These are phyloP conservation scores for Tolypocladium endophyticum DNA, from an alignment of 2,329 filamentous ascomycete species.

Conservation along the genomic window DNA sequence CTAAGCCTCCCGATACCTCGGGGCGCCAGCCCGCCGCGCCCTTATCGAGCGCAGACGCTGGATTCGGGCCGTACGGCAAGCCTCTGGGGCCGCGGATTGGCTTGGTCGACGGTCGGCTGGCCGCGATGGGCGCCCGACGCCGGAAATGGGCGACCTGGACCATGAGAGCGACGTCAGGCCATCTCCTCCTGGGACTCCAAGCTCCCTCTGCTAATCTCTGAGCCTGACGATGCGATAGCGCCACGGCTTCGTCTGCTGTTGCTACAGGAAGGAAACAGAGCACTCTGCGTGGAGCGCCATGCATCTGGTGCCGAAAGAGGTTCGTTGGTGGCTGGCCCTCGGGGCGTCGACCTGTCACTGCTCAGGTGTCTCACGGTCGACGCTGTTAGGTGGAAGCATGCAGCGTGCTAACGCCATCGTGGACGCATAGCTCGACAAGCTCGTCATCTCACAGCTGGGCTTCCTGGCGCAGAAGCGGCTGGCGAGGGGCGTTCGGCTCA, in stretches of 20 bases:
- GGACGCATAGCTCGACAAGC: slow-evolving; percentile 72
- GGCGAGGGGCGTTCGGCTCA: slow-evolving; percentile 77
- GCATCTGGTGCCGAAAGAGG: slow-evolving; percentile 40
- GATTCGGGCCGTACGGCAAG: neutral
- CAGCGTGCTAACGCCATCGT: neutral
- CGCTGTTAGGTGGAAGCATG: too few relatives aligned
- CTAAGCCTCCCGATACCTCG: neutral
- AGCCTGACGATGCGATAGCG: neutral
- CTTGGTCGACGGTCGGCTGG: neutral
- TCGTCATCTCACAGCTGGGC: slow-evolving; percentile 82
- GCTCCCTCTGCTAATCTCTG: neutral
- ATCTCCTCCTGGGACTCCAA: neutral
- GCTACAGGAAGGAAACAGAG: neutral
- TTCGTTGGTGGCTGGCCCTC: slow-evolving; percentile 13
- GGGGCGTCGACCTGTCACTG: neutral
- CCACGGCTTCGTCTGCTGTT: neutral
- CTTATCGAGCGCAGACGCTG: neutral
- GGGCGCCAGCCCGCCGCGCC: neutral
- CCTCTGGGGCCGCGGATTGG: neutral
- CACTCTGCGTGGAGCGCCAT: slow-evolving; percentile 14
- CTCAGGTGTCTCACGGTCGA: neutral
- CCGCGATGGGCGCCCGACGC: neutral
- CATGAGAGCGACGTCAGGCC: neutral
- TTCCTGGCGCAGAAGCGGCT: slow-evolving; percentile 79
- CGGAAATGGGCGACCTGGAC: neutral